Percentiles rank a stretch among this genome's conserved stretches.
Conservation (phyloP, 306 rosid genomes). For the Styphnolobium japonicum region DNA sequence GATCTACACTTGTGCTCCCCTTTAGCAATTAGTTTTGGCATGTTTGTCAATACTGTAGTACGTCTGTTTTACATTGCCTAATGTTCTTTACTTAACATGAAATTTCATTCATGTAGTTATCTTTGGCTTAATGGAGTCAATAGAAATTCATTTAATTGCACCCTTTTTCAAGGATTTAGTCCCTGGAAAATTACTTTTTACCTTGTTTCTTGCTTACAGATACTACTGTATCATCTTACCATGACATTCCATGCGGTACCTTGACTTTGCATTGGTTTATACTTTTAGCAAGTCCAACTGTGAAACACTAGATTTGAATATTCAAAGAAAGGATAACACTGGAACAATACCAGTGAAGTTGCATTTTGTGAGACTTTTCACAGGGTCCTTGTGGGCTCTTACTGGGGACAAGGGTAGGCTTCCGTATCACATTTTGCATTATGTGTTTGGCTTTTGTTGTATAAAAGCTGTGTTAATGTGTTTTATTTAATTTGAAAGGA, state of each 20-base stretch:
- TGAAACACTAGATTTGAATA: neutral
- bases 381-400: neutral
- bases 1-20: neutral
- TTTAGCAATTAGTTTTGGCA: constrained; percentile 13
- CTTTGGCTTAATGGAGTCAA: neutral
- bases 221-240: neutral
- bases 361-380: neutral
- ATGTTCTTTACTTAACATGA: neutral
- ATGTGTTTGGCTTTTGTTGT: neutral
- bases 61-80: constrained; percentile 1
- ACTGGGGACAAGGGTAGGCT: neutral
- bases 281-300: neutral
- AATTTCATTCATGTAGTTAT: constrained; percentile 4
- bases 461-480: neutral
- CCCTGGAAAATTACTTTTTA: neutral
- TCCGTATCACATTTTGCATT: neutral
- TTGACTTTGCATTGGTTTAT: neutral
- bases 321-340: neutral
- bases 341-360: neutral
- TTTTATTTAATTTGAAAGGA: neutral
- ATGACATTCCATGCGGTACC: neutral
- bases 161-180: neutral
- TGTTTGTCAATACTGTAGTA: constrained; percentile 9
- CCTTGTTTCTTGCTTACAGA: neutral
- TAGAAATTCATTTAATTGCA: constrained; percentile 4